Conservation (phyloP, 192 early-diverging fungal genomes). For the Helicostylum pulchrum region DNA sequence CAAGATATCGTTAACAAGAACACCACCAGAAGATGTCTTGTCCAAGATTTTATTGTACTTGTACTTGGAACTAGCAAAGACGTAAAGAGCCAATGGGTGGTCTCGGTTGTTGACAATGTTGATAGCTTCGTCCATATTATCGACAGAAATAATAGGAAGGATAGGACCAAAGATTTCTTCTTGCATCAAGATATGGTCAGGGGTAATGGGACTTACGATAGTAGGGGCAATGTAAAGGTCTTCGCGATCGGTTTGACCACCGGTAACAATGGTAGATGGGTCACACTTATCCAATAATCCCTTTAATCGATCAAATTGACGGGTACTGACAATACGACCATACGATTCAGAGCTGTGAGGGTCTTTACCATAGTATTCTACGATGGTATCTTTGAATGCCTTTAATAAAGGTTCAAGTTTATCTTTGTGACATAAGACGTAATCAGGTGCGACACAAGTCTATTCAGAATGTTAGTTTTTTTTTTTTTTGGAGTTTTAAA, state of each 20-base stretch:
- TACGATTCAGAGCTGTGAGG: slow-evolving; percentile 52
- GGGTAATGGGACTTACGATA: slow-evolving; percentile 46
- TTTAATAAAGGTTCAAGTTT: slow-evolving; percentile 56
- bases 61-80: slow-evolving; percentile 24
- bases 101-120: slow-evolving; percentile 26
- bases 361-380: slow-evolving; percentile 50
- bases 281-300: slow-evolving; percentile 44
- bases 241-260: slow-evolving; percentile 42
- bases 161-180: slow-evolving; percentile 73
- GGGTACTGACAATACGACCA: slow-evolving; percentile 67
- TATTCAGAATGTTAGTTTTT: slow-evolving; percentile 29
- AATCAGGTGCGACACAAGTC: slow-evolving; percentile 87
- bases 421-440: slow-evolving; percentile 65
- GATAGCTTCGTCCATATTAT: slow-evolving; percentile 36
- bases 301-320: slow-evolving; percentile 71
- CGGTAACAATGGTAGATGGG: slow-evolving; percentile 40
- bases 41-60: slow-evolving; percentile 32
- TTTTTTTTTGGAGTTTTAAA: background rate
- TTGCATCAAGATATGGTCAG: slow-evolving; percentile 41
- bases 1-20: slow-evolving; percentile 71
- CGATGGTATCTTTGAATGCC: slow-evolving; percentile 45
- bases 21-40: slow-evolving; percentile 63
- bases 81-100: slow-evolving; percentile 30
- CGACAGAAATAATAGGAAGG: slow-evolving; percentile 48
- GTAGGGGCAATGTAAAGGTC: slow-evolving; percentile 59